Conservation (phyloP, 1,284 basidiomycete species). For the Ganoderma multipileum region DNA sequence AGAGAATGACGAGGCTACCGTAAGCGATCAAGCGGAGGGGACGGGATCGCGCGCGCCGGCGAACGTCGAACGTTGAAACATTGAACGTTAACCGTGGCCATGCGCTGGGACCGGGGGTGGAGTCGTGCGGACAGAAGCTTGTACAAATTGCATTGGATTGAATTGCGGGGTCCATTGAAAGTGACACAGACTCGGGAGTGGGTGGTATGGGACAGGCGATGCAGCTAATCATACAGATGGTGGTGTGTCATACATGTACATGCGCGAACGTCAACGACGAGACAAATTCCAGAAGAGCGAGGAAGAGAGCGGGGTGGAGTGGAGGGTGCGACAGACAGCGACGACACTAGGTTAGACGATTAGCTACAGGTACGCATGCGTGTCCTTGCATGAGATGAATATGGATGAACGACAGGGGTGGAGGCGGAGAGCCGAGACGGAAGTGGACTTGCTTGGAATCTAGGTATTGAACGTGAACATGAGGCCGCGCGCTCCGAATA, state of each 20-base stretch:
- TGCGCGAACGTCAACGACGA: background rate
- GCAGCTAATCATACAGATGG: constrained; percentile 19
- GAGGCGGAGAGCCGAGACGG: background rate
- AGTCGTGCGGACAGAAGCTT: background rate
- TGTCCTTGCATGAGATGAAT: constrained; percentile 18
- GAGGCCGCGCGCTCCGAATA: background rate
- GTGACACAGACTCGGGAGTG: background rate
- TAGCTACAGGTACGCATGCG: constrained; percentile 26
- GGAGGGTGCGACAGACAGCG: constrained; percentile 20
- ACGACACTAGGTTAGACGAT: constrained; percentile 17
- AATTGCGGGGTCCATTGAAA: background rate
- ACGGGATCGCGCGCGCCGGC: background rate
- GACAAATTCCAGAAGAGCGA: background rate
- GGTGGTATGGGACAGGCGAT: background rate
- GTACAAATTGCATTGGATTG: background rate
- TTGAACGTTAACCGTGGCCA: background rate
- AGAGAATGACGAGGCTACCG: background rate
- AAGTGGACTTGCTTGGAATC: background rate
- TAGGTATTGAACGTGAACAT: background rate
- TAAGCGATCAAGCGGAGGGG: background rate
- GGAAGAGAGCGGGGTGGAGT: background rate
- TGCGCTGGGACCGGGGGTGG: background rate
- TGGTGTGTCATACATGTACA: constrained; percentile 3
- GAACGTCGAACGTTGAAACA: background rate
- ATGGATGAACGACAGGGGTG: background rate